phyloP scores from a whole-genome alignment of 768 basidiomycete genomes.

The Gymnopilus dilepis region DNA sequence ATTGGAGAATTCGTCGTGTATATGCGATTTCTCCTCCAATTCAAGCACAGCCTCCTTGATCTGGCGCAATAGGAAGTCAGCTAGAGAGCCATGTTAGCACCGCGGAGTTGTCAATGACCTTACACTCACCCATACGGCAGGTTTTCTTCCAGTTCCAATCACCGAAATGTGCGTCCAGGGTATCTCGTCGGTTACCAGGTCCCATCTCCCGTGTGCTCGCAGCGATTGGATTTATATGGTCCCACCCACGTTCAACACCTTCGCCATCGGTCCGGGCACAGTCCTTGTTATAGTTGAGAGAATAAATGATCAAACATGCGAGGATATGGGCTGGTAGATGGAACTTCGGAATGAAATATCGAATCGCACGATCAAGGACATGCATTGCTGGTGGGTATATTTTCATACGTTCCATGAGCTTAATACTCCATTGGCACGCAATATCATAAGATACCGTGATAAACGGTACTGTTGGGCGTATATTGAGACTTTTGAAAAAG shows the following conservation, averaged over 20 bases:
- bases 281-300: slow-evolving; percentile 30
- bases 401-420: slow-evolving; percentile 23
- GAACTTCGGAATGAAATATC: slow-evolving; percentile 34
- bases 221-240: slow-evolving; percentile 27
- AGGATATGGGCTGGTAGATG: slow-evolving; percentile 29
- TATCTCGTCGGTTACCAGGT: slow-evolving; percentile 28
- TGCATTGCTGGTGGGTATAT: slow-evolving; percentile 8
- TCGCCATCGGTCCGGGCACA: slow-evolving; percentile 46
- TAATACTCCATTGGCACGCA: slow-evolving; percentile 25
- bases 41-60: background rate
- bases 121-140: slow-evolving; percentile 15
- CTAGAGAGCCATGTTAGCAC: background rate
- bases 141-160: slow-evolving; percentile 32
- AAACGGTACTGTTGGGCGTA: background rate
- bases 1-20: background rate
- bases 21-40: background rate
- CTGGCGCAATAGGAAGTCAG: background rate
- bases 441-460: slow-evolving; percentile 32
- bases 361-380: background rate
- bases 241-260: slow-evolving; percentile 38
- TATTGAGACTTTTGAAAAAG: slow-evolving; percentile 26
- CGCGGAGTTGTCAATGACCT: background rate
- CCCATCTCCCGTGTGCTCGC: slow-evolving; percentile 37
- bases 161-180: slow-evolving; percentile 29
- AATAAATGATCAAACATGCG: slow-evolving; percentile 13